Base-by-base conservation (phyloP, 164 flowering plant species). In the Umbellularia californica region DNA sequence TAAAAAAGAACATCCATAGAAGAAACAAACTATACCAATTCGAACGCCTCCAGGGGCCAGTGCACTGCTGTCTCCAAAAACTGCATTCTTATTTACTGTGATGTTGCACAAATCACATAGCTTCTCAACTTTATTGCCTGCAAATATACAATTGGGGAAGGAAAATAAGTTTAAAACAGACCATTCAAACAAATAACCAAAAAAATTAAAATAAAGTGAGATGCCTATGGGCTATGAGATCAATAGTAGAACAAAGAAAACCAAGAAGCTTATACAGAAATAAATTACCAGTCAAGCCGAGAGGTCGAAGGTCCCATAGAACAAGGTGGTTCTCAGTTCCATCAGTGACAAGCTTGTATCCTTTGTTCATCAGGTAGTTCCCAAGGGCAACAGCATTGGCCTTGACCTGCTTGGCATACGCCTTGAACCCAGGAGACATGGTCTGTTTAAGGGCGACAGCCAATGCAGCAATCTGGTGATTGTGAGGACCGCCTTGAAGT, bases 301-400 rank as follows among this genome's bases (percentile, higher is more conserved):
- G 98, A 79, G 99, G 98, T 22, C 99, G 88, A 75, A 96, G 99
- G 84, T 96, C 99, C 99, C 98, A 96, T 1, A 96, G 85, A 73
- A 96, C 97, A 83, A 96, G 97, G 83, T 96, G 99, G 84, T 94
- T 96, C 84, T 96, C 99, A 58, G 99, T 96, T 70, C 99, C 99
- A 73, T 84, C 86, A 19, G 99, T 96, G 77, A 96, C 99, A 68
- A 94, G 87, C 79, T 84, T 92, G 88, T 94, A 96, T 7, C 88
- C 97, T 84, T 94, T 96, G 88, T 83, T 81, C 93, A 91, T 92
- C 87, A 96, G 77, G 84, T 84, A 92, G 76, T 96, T 88, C n/a
- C 93, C 99, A 63, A 94, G 73, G 60, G 98, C 98, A 82, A 92
- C 97, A 14, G 99, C 99, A 85, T 96, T 96, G 82, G 95, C 97